A percentile compares a stretch with the other conserved stretches of the same genome.
These are phyloP conservation scores for Spongiforma sp. DNA, from an alignment of 1,284 basidiomycete genomes.

Conservation along the genomic window DNA sequence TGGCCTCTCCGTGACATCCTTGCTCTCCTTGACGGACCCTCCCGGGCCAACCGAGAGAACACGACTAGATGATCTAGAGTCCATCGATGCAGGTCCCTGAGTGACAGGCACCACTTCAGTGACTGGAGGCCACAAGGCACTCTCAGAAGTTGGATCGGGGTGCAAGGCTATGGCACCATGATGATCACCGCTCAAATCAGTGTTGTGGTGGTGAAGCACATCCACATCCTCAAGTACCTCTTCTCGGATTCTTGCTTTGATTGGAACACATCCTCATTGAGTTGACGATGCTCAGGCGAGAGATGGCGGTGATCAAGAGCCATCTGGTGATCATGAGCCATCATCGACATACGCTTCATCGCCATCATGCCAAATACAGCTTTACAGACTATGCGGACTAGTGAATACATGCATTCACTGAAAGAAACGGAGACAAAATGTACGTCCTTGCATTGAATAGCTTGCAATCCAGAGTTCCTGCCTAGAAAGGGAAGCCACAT, in stretches of 20 bases:
- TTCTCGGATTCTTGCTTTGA: constrained; percentile 86
- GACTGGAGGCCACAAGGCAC: constrained; percentile 30
- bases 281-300: constrained; percentile 51
- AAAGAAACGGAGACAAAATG: constrained; percentile 37
- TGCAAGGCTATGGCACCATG: background rate
- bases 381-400: constrained; percentile 69
- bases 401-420: background rate
- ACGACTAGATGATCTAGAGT: constrained; percentile 5
- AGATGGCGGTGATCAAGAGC: constrained; percentile 27
- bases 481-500: no score
- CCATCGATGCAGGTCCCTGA: constrained; percentile 12
- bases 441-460: constrained; percentile 90
- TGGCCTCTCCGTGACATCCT: constrained; percentile 33
- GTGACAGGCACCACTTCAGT: constrained; percentile 35
- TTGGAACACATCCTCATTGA: constrained; percentile 68
- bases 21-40: constrained; percentile 24
- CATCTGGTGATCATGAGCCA: constrained; percentile 34
- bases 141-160: constrained; percentile 12
- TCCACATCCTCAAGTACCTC: constrained; percentile 44
- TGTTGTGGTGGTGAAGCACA: constrained; percentile 57
- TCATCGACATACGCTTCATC: constrained; percentile 75
- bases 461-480: no score
- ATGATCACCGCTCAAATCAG: no score
- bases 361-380: constrained; percentile 88
- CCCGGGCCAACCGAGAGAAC: constrained; percentile 2